Percentiles rank a stretch among this genome's conserved stretches.
Conservation (phyloP, 768 basidiomycete genomes). For the Chalciporus sphaerocephalus region DNA sequence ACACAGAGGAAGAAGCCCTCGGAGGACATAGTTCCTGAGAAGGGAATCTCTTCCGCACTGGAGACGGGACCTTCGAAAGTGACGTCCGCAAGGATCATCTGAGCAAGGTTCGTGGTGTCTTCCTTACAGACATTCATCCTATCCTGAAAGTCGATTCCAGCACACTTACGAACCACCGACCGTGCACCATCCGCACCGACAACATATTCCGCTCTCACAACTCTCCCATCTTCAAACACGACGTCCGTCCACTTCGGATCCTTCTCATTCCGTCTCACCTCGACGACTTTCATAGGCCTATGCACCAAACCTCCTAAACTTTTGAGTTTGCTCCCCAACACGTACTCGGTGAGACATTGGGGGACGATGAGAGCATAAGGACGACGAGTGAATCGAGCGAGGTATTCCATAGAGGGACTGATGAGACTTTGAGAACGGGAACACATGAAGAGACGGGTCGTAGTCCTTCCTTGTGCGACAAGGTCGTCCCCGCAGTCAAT, state of each 20-base stretch:
- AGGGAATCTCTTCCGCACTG: slow-evolving; percentile 20
- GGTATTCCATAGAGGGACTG: slow-evolving; percentile 29
- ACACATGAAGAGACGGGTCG: slow-evolving; percentile 21
- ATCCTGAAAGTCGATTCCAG: slow-evolving; percentile 42
- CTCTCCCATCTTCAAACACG: slow-evolving; percentile 43
- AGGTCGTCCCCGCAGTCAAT: slow-evolving; percentile 39
- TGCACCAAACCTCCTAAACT: slow-evolving; percentile 31
- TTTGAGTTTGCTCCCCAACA: slow-evolving; percentile 34
- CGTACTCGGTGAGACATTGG: slow-evolving; percentile 43
- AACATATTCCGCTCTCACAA: slow-evolving; percentile 42
- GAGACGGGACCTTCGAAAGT: slow-evolving; percentile 29
- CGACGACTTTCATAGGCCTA: slow-evolving; percentile 38
- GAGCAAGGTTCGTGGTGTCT: slow-evolving; percentile 29
- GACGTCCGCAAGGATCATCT: slow-evolving; percentile 48
- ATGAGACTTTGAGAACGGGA: slow-evolving; percentile 30
- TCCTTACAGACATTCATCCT: slow-evolving; percentile 32
- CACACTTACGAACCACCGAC: slow-evolving; percentile 42
- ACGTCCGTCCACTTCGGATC: slow-evolving; percentile 35
- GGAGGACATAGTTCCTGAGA: slow-evolving; percentile 22
- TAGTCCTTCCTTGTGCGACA: slow-evolving; percentile 35
- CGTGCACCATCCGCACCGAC: slow-evolving; percentile 50
- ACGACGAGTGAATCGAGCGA: slow-evolving; percentile 40
- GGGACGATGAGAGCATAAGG: slow-evolving; percentile 42
- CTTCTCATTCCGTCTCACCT: slow-evolving; percentile 29
- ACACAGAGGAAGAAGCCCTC: slow-evolving; percentile 35